Evolutionary conservation across 345 rosid species (phyloP).

Genomic region (Pugionium dolabratum): DNA sequence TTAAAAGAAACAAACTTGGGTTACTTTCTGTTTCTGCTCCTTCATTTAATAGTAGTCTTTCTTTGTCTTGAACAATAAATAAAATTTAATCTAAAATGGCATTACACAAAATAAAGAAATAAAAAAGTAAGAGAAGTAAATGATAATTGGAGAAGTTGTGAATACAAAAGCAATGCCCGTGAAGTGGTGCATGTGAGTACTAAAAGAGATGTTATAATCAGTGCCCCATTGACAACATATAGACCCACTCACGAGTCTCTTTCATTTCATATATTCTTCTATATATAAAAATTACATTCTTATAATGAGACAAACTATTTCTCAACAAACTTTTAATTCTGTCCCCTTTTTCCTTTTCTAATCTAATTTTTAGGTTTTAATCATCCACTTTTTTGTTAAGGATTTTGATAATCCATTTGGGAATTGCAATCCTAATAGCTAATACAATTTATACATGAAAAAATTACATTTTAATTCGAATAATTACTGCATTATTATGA

Average conservation of each 20-base stretch:
- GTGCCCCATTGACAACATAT: conserved; percentile 54
- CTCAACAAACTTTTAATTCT: not conserved
- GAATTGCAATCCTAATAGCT: not conserved
- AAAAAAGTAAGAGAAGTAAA: conserved; percentile 21
- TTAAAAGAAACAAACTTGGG: conserved; percentile 32
- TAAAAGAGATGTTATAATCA: conserved; percentile 80
- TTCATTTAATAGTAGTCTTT: conserved; percentile 21
- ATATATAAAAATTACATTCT: not conserved
- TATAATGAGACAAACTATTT: not conserved
- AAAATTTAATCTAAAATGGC: conserved; percentile 1
- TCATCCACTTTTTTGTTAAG: not conserved
- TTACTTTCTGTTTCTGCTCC: conserved; percentile 37
- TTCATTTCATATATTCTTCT: conserved; percentile 31
- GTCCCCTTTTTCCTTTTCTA: not conserved
- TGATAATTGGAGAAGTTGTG: conserved; percentile 36
- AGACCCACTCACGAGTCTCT: conserved; percentile 87
- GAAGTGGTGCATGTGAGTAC: conserved; percentile 91
- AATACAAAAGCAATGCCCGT: conserved; percentile 73
- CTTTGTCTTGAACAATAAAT: conserved; percentile 11
- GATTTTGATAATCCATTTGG: conserved; percentile 1
- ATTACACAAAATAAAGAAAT: not conserved
- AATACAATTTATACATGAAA: too few relatives aligned
- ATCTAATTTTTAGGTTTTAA: conserved; percentile 7
- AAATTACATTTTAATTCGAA: too few relatives aligned
- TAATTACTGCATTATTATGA: not conserved